Conservation (phyloP, 176 grass and related monocot species). For the Secale cereale region DNA sequence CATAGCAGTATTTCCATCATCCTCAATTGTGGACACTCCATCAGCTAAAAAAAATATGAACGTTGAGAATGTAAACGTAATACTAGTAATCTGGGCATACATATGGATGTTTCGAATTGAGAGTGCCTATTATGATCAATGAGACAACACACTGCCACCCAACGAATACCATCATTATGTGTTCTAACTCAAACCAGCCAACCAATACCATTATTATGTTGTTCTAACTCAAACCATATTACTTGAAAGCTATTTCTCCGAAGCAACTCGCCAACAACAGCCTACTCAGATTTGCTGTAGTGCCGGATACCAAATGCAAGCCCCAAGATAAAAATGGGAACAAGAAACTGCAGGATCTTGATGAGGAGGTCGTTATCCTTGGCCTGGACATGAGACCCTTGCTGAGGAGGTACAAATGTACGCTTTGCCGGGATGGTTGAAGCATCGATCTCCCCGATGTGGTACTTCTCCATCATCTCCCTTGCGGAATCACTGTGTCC, state of each 20-base stretch:
- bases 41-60: not conserved
- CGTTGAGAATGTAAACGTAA: not conserved
- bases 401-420: slow-evolving; percentile 38
- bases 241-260: not conserved
- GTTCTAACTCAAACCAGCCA: not conserved
- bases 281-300: slow-evolving; percentile 50
- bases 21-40: not conserved
- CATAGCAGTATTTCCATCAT: not conserved
- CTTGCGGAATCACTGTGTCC: slow-evolving; percentile 71
- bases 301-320: slow-evolving; percentile 62
- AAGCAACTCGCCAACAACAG: not conserved
- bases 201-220: slow-evolving; percentile 14
- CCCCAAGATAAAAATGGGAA: slow-evolving; percentile 60
- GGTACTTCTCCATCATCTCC: slow-evolving; percentile 72
- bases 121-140: not conserved
- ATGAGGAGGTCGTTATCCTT: slow-evolving; percentile 44
- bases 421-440: slow-evolving; percentile 63
- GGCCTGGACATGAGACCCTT: slow-evolving; percentile 17
- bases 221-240: slow-evolving; percentile 10
- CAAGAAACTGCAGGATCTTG: slow-evolving; percentile 63
- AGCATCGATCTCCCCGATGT: slow-evolving; percentile 69
- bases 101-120: slow-evolving; percentile 11
- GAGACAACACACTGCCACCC: not conserved
- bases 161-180: not conserved
- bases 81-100: not conserved